Conservation (phyloP, 2,329 filamentous ascomycete genomes). For the Fusarium zealandicum region DNA sequence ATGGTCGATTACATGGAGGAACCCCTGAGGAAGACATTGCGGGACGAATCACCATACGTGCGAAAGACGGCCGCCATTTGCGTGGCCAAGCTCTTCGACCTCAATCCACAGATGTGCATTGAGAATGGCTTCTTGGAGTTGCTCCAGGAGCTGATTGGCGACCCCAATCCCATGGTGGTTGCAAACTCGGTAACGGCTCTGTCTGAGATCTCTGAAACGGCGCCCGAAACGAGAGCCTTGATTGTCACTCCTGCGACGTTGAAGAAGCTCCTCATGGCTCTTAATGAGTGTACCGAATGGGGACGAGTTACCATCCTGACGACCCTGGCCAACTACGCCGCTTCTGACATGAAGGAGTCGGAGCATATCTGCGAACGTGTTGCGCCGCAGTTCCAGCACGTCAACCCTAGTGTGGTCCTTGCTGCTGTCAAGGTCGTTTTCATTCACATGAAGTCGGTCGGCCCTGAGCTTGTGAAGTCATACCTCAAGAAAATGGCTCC, state of each 20-base stretch:
- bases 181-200: conserved; percentile 96
- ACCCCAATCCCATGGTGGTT: conserved; percentile 98
- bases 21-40: conserved; percentile 90
- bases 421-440: conserved; percentile 99
- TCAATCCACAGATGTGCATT: conserved; percentile 90
- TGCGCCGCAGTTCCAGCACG: conserved; percentile 96
- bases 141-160: conserved; percentile 93
- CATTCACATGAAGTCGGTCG: conserved; percentile 89
- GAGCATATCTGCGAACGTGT: conserved; percentile 98
- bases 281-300: conserved; percentile 99
- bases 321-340: conserved; percentile 86
- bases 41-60: conserved; percentile 97
- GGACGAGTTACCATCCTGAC: conserved; percentile 92
- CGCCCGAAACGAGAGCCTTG: conserved; percentile 88
- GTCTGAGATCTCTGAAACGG: conserved; percentile 87
- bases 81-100: conserved; percentile 95
- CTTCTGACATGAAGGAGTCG: conserved; percentile 89
- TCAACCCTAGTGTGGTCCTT: conserved; percentile 94
- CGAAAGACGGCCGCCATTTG: conserved; percentile 98
- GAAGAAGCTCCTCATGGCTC: conserved; percentile 94
- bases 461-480: conserved; percentile 77
- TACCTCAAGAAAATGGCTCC: conserved; percentile 99
- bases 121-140: conserved; percentile 96
- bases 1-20: conserved; percentile 99
- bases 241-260: conserved; percentile 81